A percentile compares a stretch with the other conserved stretches of the same genome.
These are phyloP conservation scores for Gyromitra esculenta DNA, from an alignment of 2,329 filamentous ascomycete genomes.

Conservation along the genomic window DNA sequence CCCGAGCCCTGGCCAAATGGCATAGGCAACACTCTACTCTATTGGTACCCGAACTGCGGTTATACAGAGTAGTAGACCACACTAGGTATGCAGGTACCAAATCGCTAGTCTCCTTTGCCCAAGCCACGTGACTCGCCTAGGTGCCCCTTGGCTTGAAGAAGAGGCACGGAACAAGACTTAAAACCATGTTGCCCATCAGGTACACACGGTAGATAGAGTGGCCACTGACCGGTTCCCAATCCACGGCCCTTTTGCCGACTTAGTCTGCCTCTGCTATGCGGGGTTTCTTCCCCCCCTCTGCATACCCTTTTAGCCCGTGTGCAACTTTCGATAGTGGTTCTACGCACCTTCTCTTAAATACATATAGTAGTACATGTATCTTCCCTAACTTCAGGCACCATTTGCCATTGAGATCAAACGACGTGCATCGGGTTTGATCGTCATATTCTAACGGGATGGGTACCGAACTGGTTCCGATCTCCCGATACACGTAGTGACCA, in stretches of 20 bases:
- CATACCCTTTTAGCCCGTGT: not conserved
- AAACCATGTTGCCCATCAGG: not conserved
- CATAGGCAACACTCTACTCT: not conserved
- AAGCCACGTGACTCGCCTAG: not conserved
- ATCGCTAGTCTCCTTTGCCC: not conserved
- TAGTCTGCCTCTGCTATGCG: not conserved
- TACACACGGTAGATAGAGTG: not conserved
- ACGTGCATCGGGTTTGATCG: not conserved
- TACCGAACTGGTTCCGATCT: not conserved
- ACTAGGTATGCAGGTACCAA: not conserved
- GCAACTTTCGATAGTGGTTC: not conserved
- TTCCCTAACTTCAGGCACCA: not conserved
- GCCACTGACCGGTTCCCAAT: no score
- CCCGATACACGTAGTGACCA: not conserved
- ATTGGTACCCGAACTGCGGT: constrained; percentile 1
- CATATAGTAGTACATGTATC: not conserved
- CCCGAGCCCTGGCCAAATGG: not conserved
- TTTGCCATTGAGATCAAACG: not conserved
- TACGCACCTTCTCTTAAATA: not conserved
- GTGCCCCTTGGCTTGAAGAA: not conserved
- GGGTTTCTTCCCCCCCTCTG: not conserved
- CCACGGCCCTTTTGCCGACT: no score
- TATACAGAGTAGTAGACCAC: not conserved
- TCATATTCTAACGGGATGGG: not conserved
- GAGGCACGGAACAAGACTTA: no score